Base-by-base conservation (phyloP, 331 rosid genomes). In the Erythrophleum ivorense region DNA sequence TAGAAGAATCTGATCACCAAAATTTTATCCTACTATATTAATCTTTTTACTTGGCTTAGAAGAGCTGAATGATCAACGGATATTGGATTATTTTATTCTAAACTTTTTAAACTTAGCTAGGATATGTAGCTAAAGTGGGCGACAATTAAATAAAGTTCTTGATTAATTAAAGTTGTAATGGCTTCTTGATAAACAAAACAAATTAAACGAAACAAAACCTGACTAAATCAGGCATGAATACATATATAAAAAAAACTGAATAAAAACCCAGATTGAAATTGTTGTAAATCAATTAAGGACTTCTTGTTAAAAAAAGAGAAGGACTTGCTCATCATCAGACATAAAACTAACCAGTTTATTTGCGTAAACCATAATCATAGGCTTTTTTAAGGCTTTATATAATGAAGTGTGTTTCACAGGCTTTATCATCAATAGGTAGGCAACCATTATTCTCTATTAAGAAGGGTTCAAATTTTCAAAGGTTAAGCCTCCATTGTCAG, bases 291-390 rank as follows among this genome's bases (percentile, higher is more conserved):
- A 24, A 24, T 24, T 24, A 24, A 5, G 31, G 31, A 57, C 2
- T 18, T 55, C 33, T 57, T 57, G 31, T 2, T 0, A 8, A 8
- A 57, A n/a, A 7, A 9, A 7, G 2, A n/a, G 19, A 29, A 60
- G 40, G 66, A 11, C 16, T 60, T 29, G 66, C 14, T 60, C 24
- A 4, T 54, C 59, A 54, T 54, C 24, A 18, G 59, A 13, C 52
- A 15, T 49, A 16, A 31, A 60, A 60, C 6, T 71, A 50, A 57
- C 8, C n/a, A 40, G 14, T 41, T 58, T 40, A 33, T 33, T 75
- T 59, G 70, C 57, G 70, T 58, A 59, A 75, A 59, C 41, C 57
- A 45, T 58, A 75, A 75, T 38, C 79, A 59, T 75, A 41, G 70
- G 71, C 70, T 75, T 43, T 75, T 71, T 2, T 46, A 16, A 15